Percentiles rank a stretch among this genome's conserved stretches.
These are phyloP conservation scores for Rutstroemia sydowiana DNA, from an alignment of 2,329 filamentous ascomycete species.

Conservation along the genomic window DNA sequence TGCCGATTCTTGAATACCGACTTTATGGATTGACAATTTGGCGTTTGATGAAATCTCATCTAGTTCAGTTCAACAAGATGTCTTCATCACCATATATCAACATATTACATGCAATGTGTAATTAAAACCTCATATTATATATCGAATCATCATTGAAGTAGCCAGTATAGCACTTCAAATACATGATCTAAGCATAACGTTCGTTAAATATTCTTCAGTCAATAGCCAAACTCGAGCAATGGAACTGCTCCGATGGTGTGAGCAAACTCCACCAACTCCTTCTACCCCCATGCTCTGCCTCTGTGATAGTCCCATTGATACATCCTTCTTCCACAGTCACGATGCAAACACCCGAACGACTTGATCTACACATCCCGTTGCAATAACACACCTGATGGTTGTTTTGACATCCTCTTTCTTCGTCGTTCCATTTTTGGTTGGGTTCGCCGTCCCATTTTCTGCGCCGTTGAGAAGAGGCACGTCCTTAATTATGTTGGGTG, in stretches of 20 bases:
- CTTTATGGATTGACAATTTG: too few species aligned
- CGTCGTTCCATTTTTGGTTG: constrained; percentile 22
- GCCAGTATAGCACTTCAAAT: constrained; percentile 14
- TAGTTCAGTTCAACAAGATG: too few species aligned
- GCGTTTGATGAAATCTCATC: too few species aligned
- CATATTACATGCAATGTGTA: too few species aligned
- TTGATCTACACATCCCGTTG: constrained; percentile 77
- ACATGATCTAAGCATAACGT: constrained; percentile 26
- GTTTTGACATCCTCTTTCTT: constrained; percentile 42
- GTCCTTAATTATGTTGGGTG: constrained; percentile 65
- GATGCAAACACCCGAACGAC: constrained; percentile 71
- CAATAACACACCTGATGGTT: constrained; percentile 76
- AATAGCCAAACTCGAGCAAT: not conserved
- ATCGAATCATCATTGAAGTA: not conserved
- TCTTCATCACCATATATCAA: too few species aligned
- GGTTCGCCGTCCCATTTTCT: constrained; percentile 38
- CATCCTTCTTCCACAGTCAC: constrained; percentile 15
- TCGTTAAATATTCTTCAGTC: constrained; percentile 12
- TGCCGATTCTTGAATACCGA: too few species aligned
- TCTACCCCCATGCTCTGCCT: not conserved
- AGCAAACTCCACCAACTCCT: not conserved
- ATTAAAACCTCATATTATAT: not conserved
- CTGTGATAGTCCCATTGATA: not conserved
- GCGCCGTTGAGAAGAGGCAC: constrained; percentile 35
- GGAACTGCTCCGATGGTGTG: not conserved